Evolutionary conservation across 73 alveolate genomes (phyloP).

Genomic region (Stentor roeselii): DNA sequence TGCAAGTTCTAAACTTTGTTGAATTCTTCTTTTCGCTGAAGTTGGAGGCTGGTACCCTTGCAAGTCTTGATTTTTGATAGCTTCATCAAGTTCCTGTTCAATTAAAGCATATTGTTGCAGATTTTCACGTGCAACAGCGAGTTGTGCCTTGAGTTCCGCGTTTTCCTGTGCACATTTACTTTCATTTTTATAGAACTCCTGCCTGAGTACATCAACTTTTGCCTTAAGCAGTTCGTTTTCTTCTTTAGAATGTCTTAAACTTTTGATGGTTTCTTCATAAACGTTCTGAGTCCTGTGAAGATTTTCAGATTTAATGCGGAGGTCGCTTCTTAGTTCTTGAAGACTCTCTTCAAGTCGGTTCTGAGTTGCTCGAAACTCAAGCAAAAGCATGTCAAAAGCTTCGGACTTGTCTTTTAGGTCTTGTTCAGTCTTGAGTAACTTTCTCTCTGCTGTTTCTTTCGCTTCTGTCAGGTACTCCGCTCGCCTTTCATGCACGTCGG

Average conservation of each 20-base stretch:
- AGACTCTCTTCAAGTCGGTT: constrained; percentile 68
- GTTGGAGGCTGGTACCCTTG: constrained; percentile 73
- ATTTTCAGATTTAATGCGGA: constrained; percentile 64
- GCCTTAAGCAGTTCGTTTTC: constrained; percentile 72
- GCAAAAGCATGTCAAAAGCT: constrained; percentile 67
- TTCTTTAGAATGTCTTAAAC: constrained; percentile 63
- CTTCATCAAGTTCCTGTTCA: constrained; percentile 84
- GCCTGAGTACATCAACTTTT: constrained; percentile 69
- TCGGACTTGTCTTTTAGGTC: constrained; percentile 61
- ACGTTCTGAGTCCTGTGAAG: constrained; percentile 57
- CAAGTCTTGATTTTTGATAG: constrained; percentile 73
- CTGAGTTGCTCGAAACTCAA: constrained; percentile 64
- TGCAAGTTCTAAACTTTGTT: constrained; percentile 72
- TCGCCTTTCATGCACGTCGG: constrained; percentile 73
- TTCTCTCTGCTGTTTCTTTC: constrained; percentile 64
- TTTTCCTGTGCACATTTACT: constrained; percentile 50
- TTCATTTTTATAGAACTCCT: constrained; percentile 76
- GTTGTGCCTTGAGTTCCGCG: constrained; percentile 71
- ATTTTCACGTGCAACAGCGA: constrained; percentile 73
- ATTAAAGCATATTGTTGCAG: constrained; percentile 77
- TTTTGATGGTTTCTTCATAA: constrained; percentile 77
- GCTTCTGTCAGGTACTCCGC: constrained; percentile 67
- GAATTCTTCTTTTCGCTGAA: constrained; percentile 76
- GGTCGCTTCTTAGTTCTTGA: constrained; percentile 57
- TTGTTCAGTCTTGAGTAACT: constrained; percentile 53